Evolutionary conservation across 2,329 filamentous ascomycete genomes (phyloP), one percentile per base, ranked within the genome.

Genomic region (Aspergillus eucalypticola): DNA sequence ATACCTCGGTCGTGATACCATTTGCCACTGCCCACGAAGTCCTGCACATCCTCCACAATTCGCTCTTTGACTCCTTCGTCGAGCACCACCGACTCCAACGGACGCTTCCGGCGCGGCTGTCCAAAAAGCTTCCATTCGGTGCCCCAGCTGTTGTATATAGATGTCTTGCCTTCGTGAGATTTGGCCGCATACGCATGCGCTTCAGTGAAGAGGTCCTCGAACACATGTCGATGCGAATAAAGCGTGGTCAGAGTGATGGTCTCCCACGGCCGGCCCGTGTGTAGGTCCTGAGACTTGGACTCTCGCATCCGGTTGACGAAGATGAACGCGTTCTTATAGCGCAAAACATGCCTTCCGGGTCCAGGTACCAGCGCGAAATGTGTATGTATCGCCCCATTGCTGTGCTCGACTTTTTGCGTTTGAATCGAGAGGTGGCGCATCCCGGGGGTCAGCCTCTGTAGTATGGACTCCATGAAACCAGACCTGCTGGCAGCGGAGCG

Each of bases 1-100:
- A 97, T 96, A 2, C 93, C 94, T n/a, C 94, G 88, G 69, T 96
- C 92, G 53, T 92, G 86, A 71, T 97, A 97, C 93, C 94, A 97
- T 65, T 89, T 86, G 60, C 90, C 86, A 39, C 90, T 88, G 1
- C 81, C 80, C 55, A 96, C 81, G 69, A 97, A 97, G 67, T 95
- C 91, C 69, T 86, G 84, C 8, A 96, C 89, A 70, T 97, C 94
- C 32, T 82, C 83, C 3, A 96, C 85, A 39, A 97, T 88, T 49
- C 83, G 81, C 73, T 96, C 91, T 71, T 93, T 91, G 56, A 98
- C 85, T 0, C 93, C 93, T 59, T 88, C 79, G 64, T 96, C 92
- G 19, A 97, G 80, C 5, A 98, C 86, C 5, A 99, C 95, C 1
- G 93, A 97, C 10, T 89, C 87, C 13, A 98, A 79, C 0, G 95